These are phyloP conservation scores for Strigomonas culicis DNA, from an alignment of 208 protist genomes.

Conservation along the genomic window DNA sequence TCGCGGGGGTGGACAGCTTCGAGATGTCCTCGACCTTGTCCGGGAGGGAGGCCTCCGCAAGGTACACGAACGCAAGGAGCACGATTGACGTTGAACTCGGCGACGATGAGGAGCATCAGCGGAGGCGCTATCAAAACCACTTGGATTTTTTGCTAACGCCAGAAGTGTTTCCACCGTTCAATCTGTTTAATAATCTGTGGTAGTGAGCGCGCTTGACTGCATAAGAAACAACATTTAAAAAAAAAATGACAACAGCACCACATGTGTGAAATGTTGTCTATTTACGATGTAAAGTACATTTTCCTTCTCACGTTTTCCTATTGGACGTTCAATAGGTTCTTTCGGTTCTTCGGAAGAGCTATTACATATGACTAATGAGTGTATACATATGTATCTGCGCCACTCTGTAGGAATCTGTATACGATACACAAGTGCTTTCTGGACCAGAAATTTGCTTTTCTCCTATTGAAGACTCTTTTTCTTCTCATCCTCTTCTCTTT, in stretches of 20 bases:
- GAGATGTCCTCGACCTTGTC: not conserved
- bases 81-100: not conserved
- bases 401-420: too few relatives aligned
- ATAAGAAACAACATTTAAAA: too few relatives aligned
- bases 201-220: too few relatives aligned
- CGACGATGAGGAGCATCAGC: not conserved
- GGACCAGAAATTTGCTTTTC: not conserved
- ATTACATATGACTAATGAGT: too few relatives aligned
- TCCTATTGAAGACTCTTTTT: not conserved
- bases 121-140: not conserved
- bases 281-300: slow-evolving; percentile 1
- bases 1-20: not conserved
- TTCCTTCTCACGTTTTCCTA: not conserved
- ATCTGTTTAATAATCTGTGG: not conserved
- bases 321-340: too few relatives aligned
- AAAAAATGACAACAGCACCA: too few relatives aligned
- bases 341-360: too few relatives aligned
- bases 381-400: too few relatives aligned
- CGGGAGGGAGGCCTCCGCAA: slow-evolving; percentile 11
- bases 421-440: too few relatives aligned
- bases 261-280: too few relatives aligned
- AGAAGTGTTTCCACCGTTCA: not conserved
- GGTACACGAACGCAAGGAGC: not conserved
- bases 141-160: not conserved
- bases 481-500: not conserved